Conservation (phyloP, 108 stramenopile species). For the Cylindrotheca fusiformis region DNA sequence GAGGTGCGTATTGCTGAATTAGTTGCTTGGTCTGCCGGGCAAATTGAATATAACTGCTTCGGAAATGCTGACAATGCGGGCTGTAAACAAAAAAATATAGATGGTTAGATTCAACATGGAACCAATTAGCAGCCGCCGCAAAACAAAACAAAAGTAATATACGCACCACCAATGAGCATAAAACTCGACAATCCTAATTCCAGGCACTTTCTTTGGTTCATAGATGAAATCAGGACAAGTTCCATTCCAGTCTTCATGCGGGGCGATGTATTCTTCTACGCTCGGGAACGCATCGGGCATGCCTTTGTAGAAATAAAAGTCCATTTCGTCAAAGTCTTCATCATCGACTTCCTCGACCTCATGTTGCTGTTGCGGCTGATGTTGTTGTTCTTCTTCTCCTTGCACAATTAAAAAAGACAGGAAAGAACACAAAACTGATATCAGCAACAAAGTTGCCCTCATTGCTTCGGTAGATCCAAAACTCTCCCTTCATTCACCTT, state of each 20-base stretch:
- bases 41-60: slow-evolving; percentile 44
- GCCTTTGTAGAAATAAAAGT: slow-evolving; percentile 21
- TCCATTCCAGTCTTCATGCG: neutral
- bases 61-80: slow-evolving; percentile 41
- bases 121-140: neutral
- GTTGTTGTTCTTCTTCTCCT: neutral
- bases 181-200: slow-evolving; percentile 45
- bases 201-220: slow-evolving; percentile 3
- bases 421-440: too few species aligned
- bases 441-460: too few species aligned
- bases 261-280: slow-evolving; percentile 2
- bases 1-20: slow-evolving; percentile 8
- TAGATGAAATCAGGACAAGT: slow-evolving; percentile 13
- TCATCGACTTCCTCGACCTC: slow-evolving; percentile 4
- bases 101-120: neutral
- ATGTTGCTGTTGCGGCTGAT: neutral
- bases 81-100: slow-evolving; percentile 1
- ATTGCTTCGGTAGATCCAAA: too few species aligned
- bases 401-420: too few species aligned
- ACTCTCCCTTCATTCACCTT: too few species aligned
- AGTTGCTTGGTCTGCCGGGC: slow-evolving; percentile 34
- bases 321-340: neutral
- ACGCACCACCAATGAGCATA: slow-evolving; percentile 40
- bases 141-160: neutral
- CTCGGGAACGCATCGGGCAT: slow-evolving; percentile 1